phyloP scores from a whole-genome alignment of 176 grass and related monocot species.

The Olyra latifolia region DNA sequence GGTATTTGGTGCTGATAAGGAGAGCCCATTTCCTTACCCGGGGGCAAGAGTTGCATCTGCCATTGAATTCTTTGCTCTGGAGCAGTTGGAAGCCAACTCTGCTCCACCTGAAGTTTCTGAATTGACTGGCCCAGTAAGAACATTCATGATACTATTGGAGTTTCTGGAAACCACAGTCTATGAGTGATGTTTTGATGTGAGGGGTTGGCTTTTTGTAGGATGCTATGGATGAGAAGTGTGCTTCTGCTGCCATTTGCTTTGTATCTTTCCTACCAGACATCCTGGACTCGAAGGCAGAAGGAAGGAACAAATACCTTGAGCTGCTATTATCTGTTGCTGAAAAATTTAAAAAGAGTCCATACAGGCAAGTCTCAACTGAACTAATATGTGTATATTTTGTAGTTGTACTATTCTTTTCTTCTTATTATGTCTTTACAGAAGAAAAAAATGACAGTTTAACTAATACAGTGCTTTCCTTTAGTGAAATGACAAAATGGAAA shows the following conservation, averaged over 20 bases:
- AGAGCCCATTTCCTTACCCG: constrained; percentile 71
- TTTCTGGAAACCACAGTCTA: background rate
- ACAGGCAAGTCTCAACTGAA: constrained; percentile 67
- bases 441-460: background rate
- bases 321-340: constrained; percentile 79
- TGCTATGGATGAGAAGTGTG: constrained; percentile 91
- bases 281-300: constrained; percentile 95
- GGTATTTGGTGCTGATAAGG: constrained; percentile 96
- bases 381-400: background rate
- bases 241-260: constrained; percentile 97
- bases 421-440: background rate
- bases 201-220: constrained; percentile 52
- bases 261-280: constrained; percentile 98
- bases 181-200: constrained; percentile 22
- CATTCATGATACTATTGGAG: constrained; percentile 18
- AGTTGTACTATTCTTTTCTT: background rate
- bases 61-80: constrained; percentile 81
- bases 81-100: constrained; percentile 85
- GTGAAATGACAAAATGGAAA: background rate
- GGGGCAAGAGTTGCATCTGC: constrained; percentile 75
- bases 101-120: constrained; percentile 85
- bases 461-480: background rate
- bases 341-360: constrained; percentile 94
- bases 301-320: constrained; percentile 93
- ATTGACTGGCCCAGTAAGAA: constrained; percentile 66